Evolutionary conservation across 2,329 filamentous ascomycete genomes (phyloP), one percentile per base, ranked within the genome.

Genomic region (Dactylellina haptotyla): DNA sequence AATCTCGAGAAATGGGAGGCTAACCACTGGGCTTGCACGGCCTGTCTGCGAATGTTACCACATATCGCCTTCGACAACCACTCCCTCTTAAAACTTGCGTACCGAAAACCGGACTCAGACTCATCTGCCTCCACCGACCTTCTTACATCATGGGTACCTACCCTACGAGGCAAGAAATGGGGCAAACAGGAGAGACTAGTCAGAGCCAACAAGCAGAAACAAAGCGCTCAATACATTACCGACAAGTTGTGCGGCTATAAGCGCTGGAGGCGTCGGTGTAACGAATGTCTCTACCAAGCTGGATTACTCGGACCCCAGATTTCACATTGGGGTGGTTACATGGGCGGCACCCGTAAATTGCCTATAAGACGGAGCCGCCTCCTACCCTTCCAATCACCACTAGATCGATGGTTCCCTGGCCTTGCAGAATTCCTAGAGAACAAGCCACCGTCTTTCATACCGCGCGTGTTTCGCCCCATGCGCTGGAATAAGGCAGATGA

Each of bases 61-160:
- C 70, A 71, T 51, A 18, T 34, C 6, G 16, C 23, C 2, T 75
- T 75, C 26, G 74, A 75, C 5, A 75, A 75, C 25, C 70, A 75
- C 28, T 74, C 69, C 5, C 57, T 75, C 6, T 23, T 75, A 28
- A 51, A 70, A 14, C 58, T 75, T 2, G 57, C 30, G 2, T 75
- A 70, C 26, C 65, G 74, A 53, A 75, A 75, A 26, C 70, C 70
- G 8, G 12, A 16, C 1, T 51, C 51, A 9, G 51, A 39, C 4
- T 58, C 61, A 3, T 34, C 62, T 1, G 63, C 62, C 10, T 48
- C 39, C 12, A 48, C 14, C 6, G 25, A 28, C 10, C 2, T 37
- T 1, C 4, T 23, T 10, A 67, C 73, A 1, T 66, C 59, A 5
- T 75, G 73, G 73, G 48, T 48, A 3, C 53, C 59, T 1, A 28